Percentiles rank a stretch among this genome's conserved stretches.
phyloP scores from a whole-genome alignment of 352 stramenopile species.

The Pythium aphanidermatum region DNA sequence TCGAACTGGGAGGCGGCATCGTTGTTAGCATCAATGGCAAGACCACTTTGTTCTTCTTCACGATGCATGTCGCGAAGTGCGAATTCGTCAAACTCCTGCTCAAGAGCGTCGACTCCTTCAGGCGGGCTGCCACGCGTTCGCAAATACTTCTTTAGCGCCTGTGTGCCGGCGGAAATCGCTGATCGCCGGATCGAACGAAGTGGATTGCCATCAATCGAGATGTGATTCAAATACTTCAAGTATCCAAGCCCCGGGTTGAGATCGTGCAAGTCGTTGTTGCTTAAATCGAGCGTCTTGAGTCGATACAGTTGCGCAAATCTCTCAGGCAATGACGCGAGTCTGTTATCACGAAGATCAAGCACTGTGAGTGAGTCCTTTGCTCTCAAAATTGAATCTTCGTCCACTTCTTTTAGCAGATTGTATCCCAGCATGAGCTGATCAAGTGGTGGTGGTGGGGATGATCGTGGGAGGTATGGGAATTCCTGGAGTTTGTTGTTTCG shows the following conservation, averaged over 20 bases:
- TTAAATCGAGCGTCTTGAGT: constrained; percentile 77
- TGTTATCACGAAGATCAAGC: constrained; percentile 78
- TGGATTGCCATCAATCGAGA: constrained; percentile 73
- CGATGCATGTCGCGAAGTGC: constrained; percentile 35
- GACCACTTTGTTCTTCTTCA: constrained; percentile 22
- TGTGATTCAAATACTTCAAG: constrained; percentile 64
- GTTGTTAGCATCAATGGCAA: constrained; percentile 11
- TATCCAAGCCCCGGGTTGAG: constrained; percentile 67
- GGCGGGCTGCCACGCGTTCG: constrained; percentile 63
- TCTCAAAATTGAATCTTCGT: constrained; percentile 34
- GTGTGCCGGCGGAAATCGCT: constrained; percentile 53
- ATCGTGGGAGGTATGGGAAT: constrained; percentile 53
- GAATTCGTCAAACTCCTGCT: constrained; percentile 76
- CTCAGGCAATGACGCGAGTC: constrained; percentile 47
- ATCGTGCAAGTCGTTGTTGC: constrained; percentile 79
- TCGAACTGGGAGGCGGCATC: constrained; percentile 30
- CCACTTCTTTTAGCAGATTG: constrained; percentile 49
- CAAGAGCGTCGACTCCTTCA: constrained; percentile 44
- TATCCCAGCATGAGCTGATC: constrained; percentile 77
- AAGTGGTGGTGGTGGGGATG: constrained; percentile 29
- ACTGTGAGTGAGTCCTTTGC: constrained; percentile 67
- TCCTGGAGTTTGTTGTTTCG: constrained; percentile 61
- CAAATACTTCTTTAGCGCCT: constrained; percentile 80
- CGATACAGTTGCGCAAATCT: constrained; percentile 53
- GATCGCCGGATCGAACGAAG: constrained; percentile 66